These are phyloP conservation scores for Fusarium virguliforme DNA, from an alignment of 2,329 filamentous ascomycete genomes.

Conservation along the genomic window DNA sequence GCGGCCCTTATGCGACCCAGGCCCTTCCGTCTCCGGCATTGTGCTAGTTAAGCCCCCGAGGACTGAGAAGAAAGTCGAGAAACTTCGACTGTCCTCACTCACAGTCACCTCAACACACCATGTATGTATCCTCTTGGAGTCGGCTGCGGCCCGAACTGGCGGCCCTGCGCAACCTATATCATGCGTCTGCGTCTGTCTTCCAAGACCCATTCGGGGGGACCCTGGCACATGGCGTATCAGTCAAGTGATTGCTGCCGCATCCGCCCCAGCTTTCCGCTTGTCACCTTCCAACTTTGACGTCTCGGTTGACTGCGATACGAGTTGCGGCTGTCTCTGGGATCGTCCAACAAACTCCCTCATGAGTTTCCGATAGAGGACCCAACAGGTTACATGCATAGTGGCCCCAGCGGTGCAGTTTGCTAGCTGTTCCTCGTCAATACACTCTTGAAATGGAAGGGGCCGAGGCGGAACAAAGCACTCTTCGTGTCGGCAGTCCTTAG, in stretches of 20 bases:
- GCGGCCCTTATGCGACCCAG: slow-evolving; percentile 46
- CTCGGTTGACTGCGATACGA: slow-evolving; percentile 39
- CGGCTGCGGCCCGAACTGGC: slow-evolving; percentile 34
- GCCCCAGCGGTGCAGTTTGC: slow-evolving; percentile 24
- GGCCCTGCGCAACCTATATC: slow-evolving; percentile 35
- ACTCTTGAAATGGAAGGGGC: slow-evolving; percentile 37
- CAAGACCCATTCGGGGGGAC: slow-evolving; percentile 37
- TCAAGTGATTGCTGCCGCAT: slow-evolving; percentile 53
- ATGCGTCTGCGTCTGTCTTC: slow-evolving; percentile 37
- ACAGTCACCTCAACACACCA: slow-evolving; percentile 18
- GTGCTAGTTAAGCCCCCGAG: slow-evolving; percentile 19
- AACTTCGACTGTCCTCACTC: slow-evolving; percentile 17
- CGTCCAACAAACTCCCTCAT: slow-evolving; percentile 31
- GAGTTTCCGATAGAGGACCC: slow-evolving; percentile 31
- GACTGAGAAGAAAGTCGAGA: slow-evolving; percentile 21
- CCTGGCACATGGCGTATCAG: slow-evolving; percentile 51
- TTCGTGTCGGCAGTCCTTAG: slow-evolving; percentile 19
- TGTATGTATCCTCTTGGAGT: slow-evolving; percentile 21
- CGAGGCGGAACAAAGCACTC: slow-evolving; percentile 29
- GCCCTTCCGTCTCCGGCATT: slow-evolving; percentile 30
- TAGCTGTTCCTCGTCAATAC: slow-evolving; percentile 10
- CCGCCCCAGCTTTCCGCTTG: slow-evolving; percentile 30
- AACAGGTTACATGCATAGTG: slow-evolving; percentile 49
- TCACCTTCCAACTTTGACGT: slow-evolving; percentile 42
- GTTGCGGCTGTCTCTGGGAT: slow-evolving; percentile 37